phyloP scores from a whole-genome alignment of 2,329 filamentous ascomycete species.

The Sporothrix pseudoabietina region DNA sequence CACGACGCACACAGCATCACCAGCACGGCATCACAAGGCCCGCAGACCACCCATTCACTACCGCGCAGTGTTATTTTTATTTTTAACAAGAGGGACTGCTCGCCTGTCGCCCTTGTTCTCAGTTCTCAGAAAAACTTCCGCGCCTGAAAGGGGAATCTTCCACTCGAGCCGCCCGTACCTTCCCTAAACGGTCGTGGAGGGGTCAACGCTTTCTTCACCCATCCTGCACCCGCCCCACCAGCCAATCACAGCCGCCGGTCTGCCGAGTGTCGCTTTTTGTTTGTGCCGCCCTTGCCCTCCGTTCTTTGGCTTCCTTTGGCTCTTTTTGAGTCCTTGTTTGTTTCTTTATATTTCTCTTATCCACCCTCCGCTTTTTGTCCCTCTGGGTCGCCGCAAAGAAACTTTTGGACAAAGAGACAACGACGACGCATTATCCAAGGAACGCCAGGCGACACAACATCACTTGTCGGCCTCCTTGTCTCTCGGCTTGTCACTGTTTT shows the following conservation, averaged over 20 bases:
- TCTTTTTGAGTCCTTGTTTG: slow-evolving; percentile 19
- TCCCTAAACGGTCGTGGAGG: slow-evolving; percentile 34
- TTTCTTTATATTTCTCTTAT: slow-evolving; percentile 20
- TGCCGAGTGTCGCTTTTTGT: slow-evolving; percentile 15
- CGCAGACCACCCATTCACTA: not conserved
- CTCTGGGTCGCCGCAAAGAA: slow-evolving; percentile 21
- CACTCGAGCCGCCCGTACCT: slow-evolving; percentile 34
- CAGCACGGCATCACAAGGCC: slow-evolving; percentile 26
- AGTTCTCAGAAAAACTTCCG: slow-evolving; percentile 17
- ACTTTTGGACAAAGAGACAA: slow-evolving; percentile 27
- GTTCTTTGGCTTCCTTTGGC: not conserved
- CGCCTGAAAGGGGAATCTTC: slow-evolving; percentile 24
- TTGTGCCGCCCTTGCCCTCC: slow-evolving; percentile 24
- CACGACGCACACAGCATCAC: slow-evolving; percentile 20
- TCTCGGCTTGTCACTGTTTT: not conserved
- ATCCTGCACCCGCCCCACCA: not conserved
- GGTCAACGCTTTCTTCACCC: slow-evolving; percentile 25
- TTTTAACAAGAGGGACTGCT: not conserved
- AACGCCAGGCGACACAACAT: slow-evolving; percentile 4
- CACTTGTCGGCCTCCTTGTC: slow-evolving; percentile 2
- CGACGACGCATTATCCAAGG: slow-evolving; percentile 18
- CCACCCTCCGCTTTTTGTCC: slow-evolving; percentile 22
- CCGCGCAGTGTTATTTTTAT: slow-evolving; percentile 19
- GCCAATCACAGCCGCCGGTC: slow-evolving; percentile 30
- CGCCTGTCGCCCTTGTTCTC: not conserved